Base-by-base conservation (phyloP, 352 stramenopile species). In the Paralagenidium karlingii region DNA sequence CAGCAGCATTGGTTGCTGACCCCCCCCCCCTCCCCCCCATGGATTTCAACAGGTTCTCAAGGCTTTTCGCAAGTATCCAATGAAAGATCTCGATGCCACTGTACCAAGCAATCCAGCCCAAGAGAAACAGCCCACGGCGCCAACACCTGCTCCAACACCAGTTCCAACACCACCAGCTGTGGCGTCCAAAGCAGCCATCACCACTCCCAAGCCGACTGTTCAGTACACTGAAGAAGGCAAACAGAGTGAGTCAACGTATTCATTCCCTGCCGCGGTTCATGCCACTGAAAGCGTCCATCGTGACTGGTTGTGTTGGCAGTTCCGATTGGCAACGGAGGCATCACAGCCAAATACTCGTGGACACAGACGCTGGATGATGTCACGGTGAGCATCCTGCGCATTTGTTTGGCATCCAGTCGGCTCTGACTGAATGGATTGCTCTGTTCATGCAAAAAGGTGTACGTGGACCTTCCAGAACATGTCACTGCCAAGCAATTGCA, bases 361-460 rank as follows among this genome's bases (percentile, higher is more conserved):
- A 98, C 94, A n/a, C 96, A 99, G 64, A 98, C 83, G 4, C 68
- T 99, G 18, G 65, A 93, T 7, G 96, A 99, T 49, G 51, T 98
- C 4, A 90, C 62, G 40, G 73, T 99, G 49, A n/a, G n/a, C n/a
- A n/a, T n/a, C n/a, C n/a, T n/a, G n/a, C n/a, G n/a, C n/a, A n/a
- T n/a, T n/a, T 3, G 10, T 13, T n/a, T n/a, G n/a, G n/a, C n/a
- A n/a, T n/a, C n/a, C n/a, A n/a, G n/a, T n/a, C n/a, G n/a, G n/a
- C n/a, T n/a, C n/a, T n/a, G n/a, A n/a, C n/a, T n/a, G n/a, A n/a
- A n/a, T n/a, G n/a, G n/a, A n/a, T n/a, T n/a, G n/a, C n/a, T n/a
- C n/a, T n/a, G n/a, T n/a, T n/a, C n/a, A n/a, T n/a, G n/a, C n/a
- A n/a, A n/a, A n/a, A n/a, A n/a, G n/a, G n/a, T n/a, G n/a, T n/a